Evolutionary conservation across 257 asterid genomes (phyloP).

Genomic region (Solanum tacnaense): DNA sequence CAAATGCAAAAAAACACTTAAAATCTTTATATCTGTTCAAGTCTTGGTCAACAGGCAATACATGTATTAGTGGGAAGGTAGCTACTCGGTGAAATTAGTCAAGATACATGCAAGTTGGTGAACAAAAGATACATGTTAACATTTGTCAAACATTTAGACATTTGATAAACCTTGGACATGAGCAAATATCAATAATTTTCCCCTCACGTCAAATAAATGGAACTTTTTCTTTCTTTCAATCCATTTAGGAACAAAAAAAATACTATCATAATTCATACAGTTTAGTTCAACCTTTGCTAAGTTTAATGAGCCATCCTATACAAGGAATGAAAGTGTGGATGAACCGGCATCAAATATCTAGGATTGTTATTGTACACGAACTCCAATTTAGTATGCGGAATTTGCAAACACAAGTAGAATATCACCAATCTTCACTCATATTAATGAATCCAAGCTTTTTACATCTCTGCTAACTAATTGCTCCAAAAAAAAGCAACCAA

Average conservation of each 20-base stretch:
- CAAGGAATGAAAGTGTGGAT: not conserved
- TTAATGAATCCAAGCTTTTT: not conserved
- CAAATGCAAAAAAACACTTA: not conserved
- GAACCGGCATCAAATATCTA: not conserved
- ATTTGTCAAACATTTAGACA: not conserved
- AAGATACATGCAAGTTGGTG: not conserved
- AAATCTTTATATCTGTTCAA: not conserved
- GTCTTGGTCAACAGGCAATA: not conserved
- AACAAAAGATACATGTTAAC: not conserved
- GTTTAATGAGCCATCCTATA: not conserved
- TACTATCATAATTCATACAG: not conserved
- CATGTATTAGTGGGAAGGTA: not conserved
- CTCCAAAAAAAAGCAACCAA: not conserved
- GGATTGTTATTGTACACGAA: not conserved
- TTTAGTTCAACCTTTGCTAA: not conserved
- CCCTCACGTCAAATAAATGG: not conserved
- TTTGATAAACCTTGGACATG: not conserved
- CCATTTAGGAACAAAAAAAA: not conserved
- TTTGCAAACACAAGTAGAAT: not conserved
- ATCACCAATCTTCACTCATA: not conserved
- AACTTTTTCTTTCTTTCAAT: not conserved
- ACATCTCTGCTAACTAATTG: not conserved
- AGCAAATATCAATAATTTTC: not conserved
- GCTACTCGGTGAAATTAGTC: not conserved
- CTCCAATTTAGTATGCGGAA: not conserved